These are phyloP conservation scores for Cyathus striatus DNA, from an alignment of 768 basidiomycete genomes.

Conservation along the genomic window DNA sequence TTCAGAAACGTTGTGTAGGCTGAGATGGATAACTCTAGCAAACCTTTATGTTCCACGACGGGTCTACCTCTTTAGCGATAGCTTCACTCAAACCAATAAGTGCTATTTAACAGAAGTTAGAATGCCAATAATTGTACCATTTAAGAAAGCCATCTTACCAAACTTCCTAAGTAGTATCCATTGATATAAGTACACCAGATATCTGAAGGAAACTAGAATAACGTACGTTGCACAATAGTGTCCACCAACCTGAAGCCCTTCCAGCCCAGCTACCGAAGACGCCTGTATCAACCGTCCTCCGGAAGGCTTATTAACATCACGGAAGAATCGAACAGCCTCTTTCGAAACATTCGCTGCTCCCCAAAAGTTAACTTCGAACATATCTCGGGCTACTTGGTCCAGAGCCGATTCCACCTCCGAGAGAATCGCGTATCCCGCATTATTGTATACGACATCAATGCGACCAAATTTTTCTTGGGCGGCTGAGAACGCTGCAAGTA, in stretches of 20 bases:
- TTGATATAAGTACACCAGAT: no score
- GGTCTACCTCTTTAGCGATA: no score
- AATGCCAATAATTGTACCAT: no score
- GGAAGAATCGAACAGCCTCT: conserved; percentile 27
- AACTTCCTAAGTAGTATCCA: no score
- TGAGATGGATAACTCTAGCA: no score
- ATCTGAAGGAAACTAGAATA: not conserved
- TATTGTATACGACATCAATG: conserved; percentile 37
- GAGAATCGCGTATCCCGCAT: conserved; percentile 27
- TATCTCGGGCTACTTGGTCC: conserved; percentile 23
- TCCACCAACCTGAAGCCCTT: conserved; percentile 17
- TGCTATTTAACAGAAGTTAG: no score
- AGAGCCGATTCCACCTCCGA: conserved; percentile 33
- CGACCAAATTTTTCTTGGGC: conserved; percentile 26
- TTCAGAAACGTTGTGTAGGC: no score
- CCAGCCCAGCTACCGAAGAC: conserved; percentile 23
- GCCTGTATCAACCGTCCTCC: conserved; percentile 34
- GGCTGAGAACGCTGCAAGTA: conserved; percentile 22
- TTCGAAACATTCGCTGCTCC: conserved; percentile 27
- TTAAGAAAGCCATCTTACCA: no score
- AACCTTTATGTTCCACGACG: no score
- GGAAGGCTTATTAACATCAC: conserved; percentile 32
- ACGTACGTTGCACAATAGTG: conserved; percentile 18
- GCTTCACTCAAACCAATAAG: no score
- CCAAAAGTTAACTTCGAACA: conserved; percentile 36